phyloP scores from a whole-genome alignment of 805 yeast species.

The Teunomyces cretensis region DNA sequence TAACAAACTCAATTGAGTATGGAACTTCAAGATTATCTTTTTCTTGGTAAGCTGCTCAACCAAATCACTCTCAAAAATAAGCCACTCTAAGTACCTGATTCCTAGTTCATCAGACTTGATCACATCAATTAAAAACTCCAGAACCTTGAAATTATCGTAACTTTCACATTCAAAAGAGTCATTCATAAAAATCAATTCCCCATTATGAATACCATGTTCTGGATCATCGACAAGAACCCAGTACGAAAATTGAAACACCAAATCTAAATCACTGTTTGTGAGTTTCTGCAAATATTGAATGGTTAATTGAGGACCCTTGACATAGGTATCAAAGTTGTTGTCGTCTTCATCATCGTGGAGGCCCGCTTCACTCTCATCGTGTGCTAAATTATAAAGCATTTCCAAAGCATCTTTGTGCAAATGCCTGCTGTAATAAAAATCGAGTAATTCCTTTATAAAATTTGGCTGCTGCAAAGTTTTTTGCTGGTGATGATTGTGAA shows the following conservation, averaged over 20 bases:
- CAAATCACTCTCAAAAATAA: constrained; percentile 35
- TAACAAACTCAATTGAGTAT: constrained; percentile 34
- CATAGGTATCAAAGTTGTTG: constrained; percentile 22
- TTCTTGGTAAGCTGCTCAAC: constrained; percentile 15
- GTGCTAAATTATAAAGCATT: constrained; percentile 43
- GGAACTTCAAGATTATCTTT: constrained; percentile 24
- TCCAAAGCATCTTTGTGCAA: constrained; percentile 67
- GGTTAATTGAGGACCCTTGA: constrained; percentile 42
- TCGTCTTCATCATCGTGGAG: constrained; percentile 16
- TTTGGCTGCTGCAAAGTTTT: constrained; percentile 23
- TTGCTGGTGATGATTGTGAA: constrained; percentile 19
- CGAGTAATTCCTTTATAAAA: constrained; percentile 68
- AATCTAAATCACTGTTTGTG: constrained; percentile 44
- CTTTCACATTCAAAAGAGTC: constrained; percentile 61
- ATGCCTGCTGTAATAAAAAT: constrained; percentile 66
- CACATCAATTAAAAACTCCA: constrained; percentile 45
- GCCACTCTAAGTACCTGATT: constrained; percentile 48
- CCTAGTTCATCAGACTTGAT: constrained; percentile 23
- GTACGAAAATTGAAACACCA: constrained; percentile 56
- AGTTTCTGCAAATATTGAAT: constrained; percentile 61
- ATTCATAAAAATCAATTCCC: constrained; percentile 58
- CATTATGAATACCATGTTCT: constrained; percentile 21
- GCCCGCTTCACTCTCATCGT: constrained; percentile 8
- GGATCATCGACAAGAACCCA: constrained; percentile 46
- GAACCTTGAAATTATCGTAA: constrained; percentile 52